Conservation (phyloP, 2,329 filamentous ascomycete species). For the Paraphoma chrysanthemicola region DNA sequence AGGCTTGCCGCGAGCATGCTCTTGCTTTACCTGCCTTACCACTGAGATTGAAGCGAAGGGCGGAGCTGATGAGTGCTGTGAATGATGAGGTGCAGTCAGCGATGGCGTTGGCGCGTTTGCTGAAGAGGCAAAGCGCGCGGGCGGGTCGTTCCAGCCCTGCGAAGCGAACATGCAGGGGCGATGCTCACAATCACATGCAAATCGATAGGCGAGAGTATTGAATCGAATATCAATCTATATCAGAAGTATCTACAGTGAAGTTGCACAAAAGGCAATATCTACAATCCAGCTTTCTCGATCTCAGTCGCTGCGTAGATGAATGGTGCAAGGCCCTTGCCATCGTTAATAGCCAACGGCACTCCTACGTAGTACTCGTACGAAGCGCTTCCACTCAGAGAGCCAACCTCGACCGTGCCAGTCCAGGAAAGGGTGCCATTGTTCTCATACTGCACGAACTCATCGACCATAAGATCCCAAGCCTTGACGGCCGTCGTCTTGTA, state of each 20-base stretch:
- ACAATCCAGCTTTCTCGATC: conserved; percentile 29
- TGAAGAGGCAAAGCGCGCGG: background rate
- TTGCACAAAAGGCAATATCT: background rate
- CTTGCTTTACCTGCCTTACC: background rate
- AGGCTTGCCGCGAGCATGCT: background rate
- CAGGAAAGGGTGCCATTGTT: conserved; percentile 58
- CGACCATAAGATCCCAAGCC: conserved; percentile 54
- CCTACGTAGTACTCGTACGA: conserved; percentile 56
- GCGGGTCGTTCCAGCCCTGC: conserved; percentile 2
- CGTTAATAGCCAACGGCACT: conserved; percentile 43
- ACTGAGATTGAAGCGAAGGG: background rate
- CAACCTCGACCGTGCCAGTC: conserved; percentile 61
- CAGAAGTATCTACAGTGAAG: background rate
- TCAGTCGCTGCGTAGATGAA: conserved; percentile 50
- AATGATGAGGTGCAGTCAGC: background rate
- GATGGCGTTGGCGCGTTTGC: background rate
- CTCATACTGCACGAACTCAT: conserved; percentile 55
- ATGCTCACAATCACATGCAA: conserved; percentile 1
- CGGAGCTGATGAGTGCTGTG: background rate
- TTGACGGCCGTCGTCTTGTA: conserved; percentile 51
- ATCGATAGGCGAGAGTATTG: background rate
- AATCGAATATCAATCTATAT: background rate
- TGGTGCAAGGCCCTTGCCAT: conserved; percentile 51
- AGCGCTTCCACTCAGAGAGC: conserved; percentile 58
- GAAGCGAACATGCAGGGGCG: background rate